Evolutionary conservation across 2,329 filamentous ascomycete genomes (phyloP), one percentile per base, ranked within the genome.

Genomic region (Fusarium albosuccineum): DNA sequence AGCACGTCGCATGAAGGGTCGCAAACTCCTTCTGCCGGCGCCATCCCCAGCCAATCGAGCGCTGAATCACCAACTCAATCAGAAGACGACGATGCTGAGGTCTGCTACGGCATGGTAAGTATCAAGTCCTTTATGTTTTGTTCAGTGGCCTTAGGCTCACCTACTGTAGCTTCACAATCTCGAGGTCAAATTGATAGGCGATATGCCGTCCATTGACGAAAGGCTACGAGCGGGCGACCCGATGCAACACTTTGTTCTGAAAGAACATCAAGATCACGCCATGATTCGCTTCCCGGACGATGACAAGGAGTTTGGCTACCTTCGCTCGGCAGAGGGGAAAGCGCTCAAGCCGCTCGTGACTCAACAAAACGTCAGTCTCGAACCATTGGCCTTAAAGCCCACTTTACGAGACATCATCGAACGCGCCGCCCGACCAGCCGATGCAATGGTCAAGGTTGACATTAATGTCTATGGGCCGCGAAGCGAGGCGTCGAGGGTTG

Each of bases 401-500:
- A 16, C 26, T 4, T 66, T 79, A 1, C 62, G 64, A 8, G 68
- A 75, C 2, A 66, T 60, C 16, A 75, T 79, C 13, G 54, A 51
- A 14, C 66, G 65, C 6, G 68, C 70, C 2, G 70, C 61, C 9
- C 77, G 75, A 57, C 41, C 74, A 0, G 44, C 60, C 4, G 74
- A 78, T 1, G 74, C 76, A 3, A 60, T 57, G 2, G 60, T 60
- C 11, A 57, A 60, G 8, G 63, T 80, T 1, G 73, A 79, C 52
- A 77, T 81, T 50, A 78, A 81, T 42, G 57, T 81, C 1, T 81
- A 81, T 57, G 80, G 80, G 0, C 74, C 74, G 1, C 55, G 55
- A 2, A n/a, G 37, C 4, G 16, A 55, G 2, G 68, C 66, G 2
- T 54, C 50, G 1, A 13, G 55, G 2, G 62, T 80, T 17, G 80